Evolutionary conservation across 164 flowering plant species (phyloP).

Genomic region (Magnolia kwangsiensis): DNA sequence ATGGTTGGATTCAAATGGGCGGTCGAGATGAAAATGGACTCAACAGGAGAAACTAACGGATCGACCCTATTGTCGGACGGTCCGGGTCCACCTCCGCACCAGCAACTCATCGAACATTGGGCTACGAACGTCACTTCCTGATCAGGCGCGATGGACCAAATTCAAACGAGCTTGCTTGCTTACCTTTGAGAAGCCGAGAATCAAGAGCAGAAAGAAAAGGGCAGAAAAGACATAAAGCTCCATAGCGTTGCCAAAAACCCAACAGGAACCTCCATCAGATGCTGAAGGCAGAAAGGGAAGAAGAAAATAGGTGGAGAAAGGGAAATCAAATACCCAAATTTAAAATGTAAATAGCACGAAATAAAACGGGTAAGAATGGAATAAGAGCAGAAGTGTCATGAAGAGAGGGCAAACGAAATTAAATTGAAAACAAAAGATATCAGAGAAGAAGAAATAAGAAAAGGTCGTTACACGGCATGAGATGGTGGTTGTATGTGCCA

Average conservation of each 20-base stretch:
- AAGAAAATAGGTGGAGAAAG: background rate
- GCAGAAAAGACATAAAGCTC: conserved; percentile 72
- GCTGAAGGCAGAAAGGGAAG: background rate
- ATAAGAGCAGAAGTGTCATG: no score
- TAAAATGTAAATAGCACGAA: no score
- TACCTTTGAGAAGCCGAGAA: conserved; percentile 79
- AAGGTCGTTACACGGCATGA: no score
- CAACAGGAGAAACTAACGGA: background rate
- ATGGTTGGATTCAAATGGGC: no score
- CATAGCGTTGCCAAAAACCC: conserved; percentile 53
- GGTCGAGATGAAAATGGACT: no score
- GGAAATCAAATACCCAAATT: no score
- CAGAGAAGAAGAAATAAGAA: no score
- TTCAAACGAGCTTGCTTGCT: background rate
- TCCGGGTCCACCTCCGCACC: background rate
- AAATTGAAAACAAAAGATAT: no score
- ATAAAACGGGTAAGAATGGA: no score
- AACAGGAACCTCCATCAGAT: conserved; percentile 55
- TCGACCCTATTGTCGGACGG: background rate
- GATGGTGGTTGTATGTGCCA: no score
- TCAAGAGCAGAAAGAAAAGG: conserved; percentile 62
- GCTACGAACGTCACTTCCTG: background rate
- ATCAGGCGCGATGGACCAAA: background rate
- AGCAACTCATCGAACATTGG: background rate
- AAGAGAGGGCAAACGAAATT: no score